A percentile compares a stretch with the other conserved stretches of the same genome.
Evolutionary conservation across 768 basidiomycete genomes (phyloP).

Genomic region (Serendipita sp.): DNA sequence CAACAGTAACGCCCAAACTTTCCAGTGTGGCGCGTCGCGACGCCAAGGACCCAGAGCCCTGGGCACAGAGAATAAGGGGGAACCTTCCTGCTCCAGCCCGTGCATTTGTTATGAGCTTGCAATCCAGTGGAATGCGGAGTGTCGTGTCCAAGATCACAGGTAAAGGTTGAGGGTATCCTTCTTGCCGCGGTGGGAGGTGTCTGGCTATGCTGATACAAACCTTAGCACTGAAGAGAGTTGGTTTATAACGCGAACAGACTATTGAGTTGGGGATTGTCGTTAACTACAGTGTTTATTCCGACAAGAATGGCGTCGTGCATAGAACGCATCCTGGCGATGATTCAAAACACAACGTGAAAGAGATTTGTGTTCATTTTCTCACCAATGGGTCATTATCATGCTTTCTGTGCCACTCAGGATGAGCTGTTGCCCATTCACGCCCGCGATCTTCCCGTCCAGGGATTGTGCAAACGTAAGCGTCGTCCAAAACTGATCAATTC

Average conservation of each 20-base stretch:
- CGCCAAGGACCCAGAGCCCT: conserved; percentile 19
- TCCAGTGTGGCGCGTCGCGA: conserved; percentile 33
- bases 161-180: conserved; percentile 34
- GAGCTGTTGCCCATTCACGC: conserved; percentile 53
- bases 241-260: conserved; percentile 31
- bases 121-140: conserved; percentile 48
- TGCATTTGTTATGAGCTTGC: conserved; percentile 58
- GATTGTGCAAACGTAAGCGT: conserved; percentile 31
- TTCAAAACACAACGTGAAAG: not conserved
- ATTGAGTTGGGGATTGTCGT: conserved; percentile 91
- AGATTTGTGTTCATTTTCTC: conserved; percentile 14
- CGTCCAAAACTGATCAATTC: conserved; percentile 23
- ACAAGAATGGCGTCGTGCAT: conserved; percentile 89
- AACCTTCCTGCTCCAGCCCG: conserved; percentile 40
- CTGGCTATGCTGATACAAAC: conserved; percentile 12
- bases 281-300: conserved; percentile 76
- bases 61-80: conserved; percentile 56
- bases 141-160: conserved; percentile 73
- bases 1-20: conserved; percentile 48
- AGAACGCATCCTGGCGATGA: conserved; percentile 58
- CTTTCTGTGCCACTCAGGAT: conserved; percentile 72
- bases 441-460: conserved; percentile 71
- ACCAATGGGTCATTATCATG: conserved; percentile 93
- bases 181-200: conserved; percentile 15
- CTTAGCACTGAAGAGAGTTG: conserved; percentile 20